Percentiles rank a stretch among this genome's conserved stretches.
phyloP scores from a whole-genome alignment of 306 rosid species.

The Rosa multiflora region DNA sequence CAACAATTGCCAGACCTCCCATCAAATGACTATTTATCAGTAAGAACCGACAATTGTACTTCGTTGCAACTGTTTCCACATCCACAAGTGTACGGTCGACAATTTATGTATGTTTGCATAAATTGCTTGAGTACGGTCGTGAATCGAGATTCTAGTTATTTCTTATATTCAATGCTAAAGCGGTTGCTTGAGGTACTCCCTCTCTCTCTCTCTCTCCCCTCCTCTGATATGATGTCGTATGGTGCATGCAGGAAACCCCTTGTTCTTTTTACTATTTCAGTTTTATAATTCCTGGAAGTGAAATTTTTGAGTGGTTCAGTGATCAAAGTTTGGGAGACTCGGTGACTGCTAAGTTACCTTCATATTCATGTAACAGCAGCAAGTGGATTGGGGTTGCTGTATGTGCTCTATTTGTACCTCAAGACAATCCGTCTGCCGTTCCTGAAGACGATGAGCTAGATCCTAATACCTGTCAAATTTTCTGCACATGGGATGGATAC shows the following conservation, averaged over 20 bases:
- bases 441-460: not conserved
- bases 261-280: not conserved
- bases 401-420: not conserved
- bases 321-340: slow-evolving; percentile 1
- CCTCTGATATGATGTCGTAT: not conserved
- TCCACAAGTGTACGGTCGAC: not conserved
- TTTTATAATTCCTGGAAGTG: slow-evolving; percentile 18
- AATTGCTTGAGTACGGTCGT: not conserved
- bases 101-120: not conserved
- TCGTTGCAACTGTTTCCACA: not conserved
- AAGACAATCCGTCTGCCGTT: not conserved
- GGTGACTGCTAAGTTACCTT: not conserved
- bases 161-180: slow-evolving; percentile 8
- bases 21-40: not conserved
- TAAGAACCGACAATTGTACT: not conserved
- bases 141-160: not conserved
- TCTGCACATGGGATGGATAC: not conserved
- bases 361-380: not conserved
- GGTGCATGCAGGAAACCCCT: not conserved
- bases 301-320: slow-evolving; percentile 19
- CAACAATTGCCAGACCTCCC: slow-evolving; percentile 23
- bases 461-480: not conserved
- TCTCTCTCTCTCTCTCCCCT: not conserved
- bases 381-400: slow-evolving; percentile 5
- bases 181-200: not conserved